Evolutionary conservation across 2,329 filamentous ascomycete species (phyloP).

Genomic region (Chrysosporium keratinophilum): DNA sequence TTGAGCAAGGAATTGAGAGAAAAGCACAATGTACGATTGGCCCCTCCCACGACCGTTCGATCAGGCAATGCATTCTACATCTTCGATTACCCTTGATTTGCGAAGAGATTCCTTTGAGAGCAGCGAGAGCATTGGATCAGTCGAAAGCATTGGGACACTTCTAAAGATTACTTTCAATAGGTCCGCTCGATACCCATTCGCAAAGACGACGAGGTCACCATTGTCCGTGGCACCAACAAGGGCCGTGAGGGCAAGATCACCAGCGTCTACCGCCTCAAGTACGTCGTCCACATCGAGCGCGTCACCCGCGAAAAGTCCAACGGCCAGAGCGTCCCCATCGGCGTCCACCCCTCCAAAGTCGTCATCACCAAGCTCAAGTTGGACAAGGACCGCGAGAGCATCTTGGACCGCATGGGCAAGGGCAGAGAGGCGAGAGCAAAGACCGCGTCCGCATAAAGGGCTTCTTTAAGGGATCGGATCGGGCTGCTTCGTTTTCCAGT

Average conservation of each 20-base stretch:
- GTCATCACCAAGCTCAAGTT: slow-evolving; percentile 99
- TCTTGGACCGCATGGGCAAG: slow-evolving; percentile 40
- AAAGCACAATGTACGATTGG: slow-evolving; percentile 81
- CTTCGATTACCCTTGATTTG: background rate
- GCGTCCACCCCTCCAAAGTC: slow-evolving; percentile 92
- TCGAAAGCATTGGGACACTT: too few relatives aligned
- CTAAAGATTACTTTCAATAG: slow-evolving; percentile 36
- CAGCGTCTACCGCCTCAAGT: slow-evolving; percentile 97
- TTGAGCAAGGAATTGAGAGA: slow-evolving; percentile 95
- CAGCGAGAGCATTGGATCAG: too few relatives aligned
- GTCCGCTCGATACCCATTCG: slow-evolving; percentile 93
- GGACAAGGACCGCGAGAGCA: slow-evolving; percentile 44
- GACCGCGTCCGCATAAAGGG: slow-evolving; percentile 8
- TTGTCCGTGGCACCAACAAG: slow-evolving; percentile 91
- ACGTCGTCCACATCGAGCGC: slow-evolving; percentile 92
- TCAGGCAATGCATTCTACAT: background rate
- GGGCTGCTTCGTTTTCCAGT: slow-evolving; percentile 1
- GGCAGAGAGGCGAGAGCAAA: slow-evolving; percentile 33
- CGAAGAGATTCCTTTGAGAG: too few relatives aligned
- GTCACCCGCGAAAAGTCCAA: slow-evolving; percentile 95
- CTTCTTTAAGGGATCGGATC: background rate
- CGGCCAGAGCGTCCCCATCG: slow-evolving; percentile 88
- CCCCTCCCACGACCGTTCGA: background rate
- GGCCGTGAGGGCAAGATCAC: slow-evolving; percentile 97
- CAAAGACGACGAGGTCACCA: slow-evolving; percentile 91